phyloP scores from a whole-genome alignment of 108 stramenopile species.

The Asterionellopsis glacialis region DNA sequence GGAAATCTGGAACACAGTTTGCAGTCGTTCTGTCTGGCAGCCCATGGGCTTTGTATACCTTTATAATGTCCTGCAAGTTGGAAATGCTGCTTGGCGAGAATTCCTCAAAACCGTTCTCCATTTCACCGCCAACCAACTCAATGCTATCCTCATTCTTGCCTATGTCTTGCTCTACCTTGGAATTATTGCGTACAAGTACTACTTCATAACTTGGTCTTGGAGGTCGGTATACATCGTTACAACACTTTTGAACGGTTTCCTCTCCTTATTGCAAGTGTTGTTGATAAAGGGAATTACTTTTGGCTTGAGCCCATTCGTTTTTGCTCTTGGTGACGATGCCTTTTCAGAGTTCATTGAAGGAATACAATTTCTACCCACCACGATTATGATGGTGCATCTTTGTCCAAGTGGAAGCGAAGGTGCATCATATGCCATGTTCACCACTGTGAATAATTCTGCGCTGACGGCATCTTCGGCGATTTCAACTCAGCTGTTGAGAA shows the following conservation, averaged over 20 bases:
- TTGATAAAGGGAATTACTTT: constrained; percentile 65
- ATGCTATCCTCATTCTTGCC: constrained; percentile 57
- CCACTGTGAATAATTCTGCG: constrained; percentile 51
- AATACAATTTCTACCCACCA: constrained; percentile 71
- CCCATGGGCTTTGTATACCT: constrained; percentile 77
- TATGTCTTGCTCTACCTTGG: constrained; percentile 68
- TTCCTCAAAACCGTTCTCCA: constrained; percentile 55
- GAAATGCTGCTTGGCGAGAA: constrained; percentile 76
- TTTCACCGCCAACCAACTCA: constrained; percentile 61
- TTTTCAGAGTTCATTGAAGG: constrained; percentile 70
- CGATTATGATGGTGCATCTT: constrained; percentile 79
- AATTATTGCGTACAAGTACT: constrained; percentile 69
- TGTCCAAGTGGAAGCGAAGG: constrained; percentile 70
- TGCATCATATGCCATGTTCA: constrained; percentile 39
- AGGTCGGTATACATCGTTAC: constrained; percentile 59
- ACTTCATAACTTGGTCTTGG: constrained; percentile 70
- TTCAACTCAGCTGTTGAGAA: constrained; percentile 44
- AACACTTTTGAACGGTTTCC: constrained; percentile 57
- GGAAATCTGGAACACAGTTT: constrained; percentile 69
- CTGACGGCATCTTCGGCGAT: constrained; percentile 37
- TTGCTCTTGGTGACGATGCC: constrained; percentile 78
- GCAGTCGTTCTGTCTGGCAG: constrained; percentile 71
- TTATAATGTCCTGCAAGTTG: constrained; percentile 76
- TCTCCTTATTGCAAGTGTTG: constrained; percentile 60
- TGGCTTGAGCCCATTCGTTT: constrained; percentile 61